phyloP scores from a whole-genome alignment of 75 land plant species.

The Larix kaempferi region DNA sequence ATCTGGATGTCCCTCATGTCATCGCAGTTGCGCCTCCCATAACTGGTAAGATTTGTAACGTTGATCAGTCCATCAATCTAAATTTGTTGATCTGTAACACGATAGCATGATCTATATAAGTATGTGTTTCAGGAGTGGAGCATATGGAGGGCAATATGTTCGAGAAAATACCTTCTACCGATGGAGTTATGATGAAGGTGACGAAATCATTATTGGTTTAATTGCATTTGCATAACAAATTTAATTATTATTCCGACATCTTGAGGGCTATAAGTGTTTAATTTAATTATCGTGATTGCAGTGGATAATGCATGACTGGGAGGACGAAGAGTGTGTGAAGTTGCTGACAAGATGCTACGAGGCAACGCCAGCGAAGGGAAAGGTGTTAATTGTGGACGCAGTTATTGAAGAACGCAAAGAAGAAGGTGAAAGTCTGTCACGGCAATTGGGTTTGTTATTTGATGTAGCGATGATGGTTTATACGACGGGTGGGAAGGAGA shows the following conservation, averaged over 20 bases:
- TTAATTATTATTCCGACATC: background rate
- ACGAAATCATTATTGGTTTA: background rate
- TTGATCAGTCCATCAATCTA: no score
- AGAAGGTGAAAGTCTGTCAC: no score
- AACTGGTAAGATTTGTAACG: background rate
- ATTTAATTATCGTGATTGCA: no score
- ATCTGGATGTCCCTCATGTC: constrained; percentile 50
- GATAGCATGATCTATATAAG: no score
- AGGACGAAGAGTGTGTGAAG: constrained; percentile 23
- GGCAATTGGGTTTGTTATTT: background rate
- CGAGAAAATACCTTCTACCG: background rate
- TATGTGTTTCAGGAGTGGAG: background rate
- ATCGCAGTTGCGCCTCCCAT: constrained; percentile 16
- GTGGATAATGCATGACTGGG: constrained; percentile 2
- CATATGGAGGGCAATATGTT: background rate
- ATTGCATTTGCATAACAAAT: background rate
- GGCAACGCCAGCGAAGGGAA: constrained; percentile 26
- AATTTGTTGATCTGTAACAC: no score
- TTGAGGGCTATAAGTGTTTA: background rate
- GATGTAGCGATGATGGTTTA: constrained; percentile 13
- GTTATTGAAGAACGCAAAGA: background rate
- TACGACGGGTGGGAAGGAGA: constrained; percentile 16
- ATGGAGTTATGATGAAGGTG: background rate
- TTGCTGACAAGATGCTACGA: background rate
- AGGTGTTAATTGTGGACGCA: background rate